These are phyloP conservation scores for Stachybotrys echinatus DNA, from an alignment of 2,329 filamentous ascomycete genomes.

Conservation along the genomic window DNA sequence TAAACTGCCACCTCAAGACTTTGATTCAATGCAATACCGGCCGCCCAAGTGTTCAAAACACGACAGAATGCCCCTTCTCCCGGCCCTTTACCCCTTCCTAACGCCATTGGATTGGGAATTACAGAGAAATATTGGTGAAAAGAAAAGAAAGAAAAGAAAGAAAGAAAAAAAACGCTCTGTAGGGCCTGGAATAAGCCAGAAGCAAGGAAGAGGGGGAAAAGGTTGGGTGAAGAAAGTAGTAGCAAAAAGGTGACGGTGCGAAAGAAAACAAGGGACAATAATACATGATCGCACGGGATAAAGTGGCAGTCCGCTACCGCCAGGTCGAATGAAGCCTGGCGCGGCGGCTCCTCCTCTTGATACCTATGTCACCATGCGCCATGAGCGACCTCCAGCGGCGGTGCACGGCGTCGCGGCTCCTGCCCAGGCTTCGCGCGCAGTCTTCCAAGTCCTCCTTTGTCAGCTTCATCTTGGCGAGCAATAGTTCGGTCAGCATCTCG, in stretches of 20 bases:
- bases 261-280: too few species aligned
- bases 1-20: too few species aligned
- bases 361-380: conserved; percentile 51
- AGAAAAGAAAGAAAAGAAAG: neutral
- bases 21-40: too few species aligned
- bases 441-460: conserved; percentile 63
- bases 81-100: too few species aligned
- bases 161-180: neutral
- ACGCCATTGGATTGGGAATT: too few species aligned
- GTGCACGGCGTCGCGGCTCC: conserved; percentile 51
- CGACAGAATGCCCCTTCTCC: too few species aligned
- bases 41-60: too few species aligned
- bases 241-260: conserved; percentile 2
- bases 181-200: neutral
- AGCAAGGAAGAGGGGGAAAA: neutral
- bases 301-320: too few species aligned
- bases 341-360: conserved; percentile 45
- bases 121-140: too few species aligned
- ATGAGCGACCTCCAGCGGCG: conserved; percentile 60
- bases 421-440: conserved; percentile 58
- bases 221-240: neutral
- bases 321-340: conserved; percentile 50
- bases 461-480: conserved; percentile 61
- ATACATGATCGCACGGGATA: too few species aligned
- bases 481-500: conserved; percentile 59